Evolutionary conservation across 768 basidiomycete genomes (phyloP).

Genomic region (Trametes maxima): DNA sequence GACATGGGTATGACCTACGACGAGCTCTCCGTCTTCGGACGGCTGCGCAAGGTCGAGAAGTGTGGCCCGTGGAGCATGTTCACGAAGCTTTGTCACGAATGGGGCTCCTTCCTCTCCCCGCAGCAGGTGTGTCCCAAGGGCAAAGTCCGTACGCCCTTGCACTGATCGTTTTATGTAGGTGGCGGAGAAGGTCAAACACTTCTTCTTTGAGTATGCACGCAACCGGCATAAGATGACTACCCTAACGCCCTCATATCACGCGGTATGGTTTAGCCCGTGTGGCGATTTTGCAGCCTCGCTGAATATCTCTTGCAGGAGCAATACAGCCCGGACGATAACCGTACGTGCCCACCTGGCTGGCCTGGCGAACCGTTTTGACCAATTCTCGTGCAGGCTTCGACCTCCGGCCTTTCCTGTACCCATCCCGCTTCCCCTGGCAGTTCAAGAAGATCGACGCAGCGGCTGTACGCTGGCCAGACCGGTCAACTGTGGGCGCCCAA

Average conservation of each 20-base stretch:
- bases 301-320: conserved; percentile 62
- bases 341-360: conserved; percentile 48
- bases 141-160: no score
- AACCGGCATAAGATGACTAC: conserved; percentile 99
- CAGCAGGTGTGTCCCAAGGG: conserved; percentile 54
- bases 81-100: conserved; percentile 91
- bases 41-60: conserved; percentile 94
- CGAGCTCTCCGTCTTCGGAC: conserved; percentile 90
- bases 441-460: conserved; percentile 93
- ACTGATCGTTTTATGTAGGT: conserved; percentile 52
- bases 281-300: not conserved
- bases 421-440: conserved; percentile 94
- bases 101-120: conserved; percentile 87
- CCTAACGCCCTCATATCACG: conserved; percentile 90
- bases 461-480: conserved; percentile 74
- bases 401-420: conserved; percentile 94
- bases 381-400: conserved; percentile 72
- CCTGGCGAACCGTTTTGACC: conserved; percentile 18
- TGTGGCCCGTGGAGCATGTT: conserved; percentile 98
- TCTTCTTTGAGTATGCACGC: conserved; percentile 95
- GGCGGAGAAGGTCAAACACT: conserved; percentile 94
- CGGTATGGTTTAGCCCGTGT: conserved; percentile 54
- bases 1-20: conserved; percentile 99
- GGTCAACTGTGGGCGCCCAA: conserved; percentile 41
- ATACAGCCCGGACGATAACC: conserved; percentile 95